A percentile compares a stretch with the other conserved stretches of the same genome.
Evolutionary conservation across 345 rosid genomes (phyloP).

Genomic region (Balakata baccata): DNA sequence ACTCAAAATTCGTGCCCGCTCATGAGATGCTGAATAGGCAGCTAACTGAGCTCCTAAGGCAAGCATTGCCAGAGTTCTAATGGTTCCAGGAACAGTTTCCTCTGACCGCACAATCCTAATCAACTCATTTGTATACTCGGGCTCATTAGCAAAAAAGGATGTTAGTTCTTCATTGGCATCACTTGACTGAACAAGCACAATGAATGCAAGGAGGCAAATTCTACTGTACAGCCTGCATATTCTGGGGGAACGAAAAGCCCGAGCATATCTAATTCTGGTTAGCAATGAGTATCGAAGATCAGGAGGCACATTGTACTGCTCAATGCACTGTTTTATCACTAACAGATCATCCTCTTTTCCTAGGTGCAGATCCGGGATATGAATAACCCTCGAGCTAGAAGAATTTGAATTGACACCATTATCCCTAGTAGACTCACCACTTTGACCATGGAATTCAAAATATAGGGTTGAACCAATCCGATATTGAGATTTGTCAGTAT

Average conservation of each 20-base stretch:
- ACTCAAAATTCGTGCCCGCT: slow-evolving; percentile 83
- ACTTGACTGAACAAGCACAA: slow-evolving; percentile 88
- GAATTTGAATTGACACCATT: slow-evolving; percentile 27
- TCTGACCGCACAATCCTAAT: slow-evolving; percentile 89
- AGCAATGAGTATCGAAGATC: slow-evolving; percentile 83
- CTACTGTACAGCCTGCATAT: slow-evolving; percentile 84
- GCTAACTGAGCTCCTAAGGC: slow-evolving; percentile 94
- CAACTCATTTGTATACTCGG: slow-evolving; percentile 91
- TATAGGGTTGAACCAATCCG: slow-evolving; percentile 80
- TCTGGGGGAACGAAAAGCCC: slow-evolving; percentile 80
- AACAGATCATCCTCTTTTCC: slow-evolving; percentile 78
- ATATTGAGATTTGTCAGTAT: slow-evolving; percentile 55
- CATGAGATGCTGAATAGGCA: slow-evolving; percentile 91
- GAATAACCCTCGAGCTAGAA: slow-evolving; percentile 54
- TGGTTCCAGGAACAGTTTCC: slow-evolving; percentile 73
- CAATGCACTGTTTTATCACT: slow-evolving; percentile 76
- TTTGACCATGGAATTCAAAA: slow-evolving; percentile 75
- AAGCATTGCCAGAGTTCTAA: slow-evolving; percentile 91
- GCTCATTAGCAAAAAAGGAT: slow-evolving; percentile 91
- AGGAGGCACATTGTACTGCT: slow-evolving; percentile 64
- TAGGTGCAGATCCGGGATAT: slow-evolving; percentile 74
- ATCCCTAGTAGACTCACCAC: slow-evolving; percentile 41
- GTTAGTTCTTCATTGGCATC: slow-evolving; percentile 89
- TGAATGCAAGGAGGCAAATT: slow-evolving; percentile 90
- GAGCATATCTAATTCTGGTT: slow-evolving; percentile 89